Evolutionary conservation across 2,329 filamentous ascomycete genomes (phyloP).

Genomic region (Elsinoe batatas): DNA sequence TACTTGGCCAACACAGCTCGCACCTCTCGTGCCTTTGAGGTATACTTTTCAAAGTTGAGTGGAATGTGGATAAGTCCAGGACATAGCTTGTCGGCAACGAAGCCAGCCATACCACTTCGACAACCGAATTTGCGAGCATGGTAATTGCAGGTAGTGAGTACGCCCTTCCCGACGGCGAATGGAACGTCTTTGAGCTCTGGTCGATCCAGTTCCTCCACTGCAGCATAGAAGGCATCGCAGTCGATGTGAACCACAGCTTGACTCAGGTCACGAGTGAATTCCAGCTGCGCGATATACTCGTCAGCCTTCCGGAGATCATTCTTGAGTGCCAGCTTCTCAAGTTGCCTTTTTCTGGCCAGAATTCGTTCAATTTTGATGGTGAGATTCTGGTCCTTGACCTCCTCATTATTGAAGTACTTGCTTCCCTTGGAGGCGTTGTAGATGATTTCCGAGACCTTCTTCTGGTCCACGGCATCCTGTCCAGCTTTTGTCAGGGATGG

Average conservation of each 20-base stretch:
- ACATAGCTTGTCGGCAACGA: constrained; percentile 90
- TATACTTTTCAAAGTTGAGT: constrained; percentile 85
- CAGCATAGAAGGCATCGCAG: constrained; percentile 95
- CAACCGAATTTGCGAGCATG: constrained; percentile 81
- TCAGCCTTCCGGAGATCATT: constrained; percentile 68
- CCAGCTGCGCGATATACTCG: constrained; percentile 68
- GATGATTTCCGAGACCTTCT: constrained; percentile 90
- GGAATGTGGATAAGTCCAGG: constrained; percentile 74
- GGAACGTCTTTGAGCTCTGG: constrained; percentile 79
- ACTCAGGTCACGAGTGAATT: constrained; percentile 66
- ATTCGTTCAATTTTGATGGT: constrained; percentile 81
- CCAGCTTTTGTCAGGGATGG: constrained; percentile 90
- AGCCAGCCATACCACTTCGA: constrained; percentile 89
- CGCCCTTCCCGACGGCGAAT: constrained; percentile 76
- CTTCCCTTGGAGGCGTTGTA: constrained; percentile 95
- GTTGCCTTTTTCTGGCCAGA: constrained; percentile 59
- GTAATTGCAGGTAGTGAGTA: constrained; percentile 73
- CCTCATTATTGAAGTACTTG: constrained; percentile 91
- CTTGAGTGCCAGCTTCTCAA: constrained; percentile 67
- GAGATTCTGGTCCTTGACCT: constrained; percentile 67
- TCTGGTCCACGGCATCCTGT: constrained; percentile 86
- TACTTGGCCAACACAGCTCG: constrained; percentile 75
- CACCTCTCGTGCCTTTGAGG: constrained; percentile 78
- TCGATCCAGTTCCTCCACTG: constrained; percentile 65
- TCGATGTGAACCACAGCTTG: constrained; percentile 87